Evolutionary conservation across 148 eudicot genomes (phyloP).

Genomic region (Pouteria glomerata): DNA sequence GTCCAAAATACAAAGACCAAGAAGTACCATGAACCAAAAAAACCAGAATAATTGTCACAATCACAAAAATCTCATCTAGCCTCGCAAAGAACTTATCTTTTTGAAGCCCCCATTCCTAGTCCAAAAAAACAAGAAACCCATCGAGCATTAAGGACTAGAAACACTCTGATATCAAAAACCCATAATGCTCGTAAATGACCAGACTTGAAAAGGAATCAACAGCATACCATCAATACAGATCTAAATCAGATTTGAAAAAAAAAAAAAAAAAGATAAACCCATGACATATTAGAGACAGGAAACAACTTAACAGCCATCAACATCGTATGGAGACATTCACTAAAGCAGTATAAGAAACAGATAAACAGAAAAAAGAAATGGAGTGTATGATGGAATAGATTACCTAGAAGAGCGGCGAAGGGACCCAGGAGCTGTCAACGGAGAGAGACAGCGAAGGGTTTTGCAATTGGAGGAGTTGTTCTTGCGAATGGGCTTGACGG

Average conservation of each 20-base stretch:
- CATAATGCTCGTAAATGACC: background rate
- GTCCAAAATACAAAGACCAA: background rate
- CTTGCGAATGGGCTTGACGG: conserved; percentile 35
- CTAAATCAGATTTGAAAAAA: background rate
- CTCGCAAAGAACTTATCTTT: background rate
- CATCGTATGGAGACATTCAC: background rate
- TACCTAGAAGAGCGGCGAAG: conserved; percentile 82
- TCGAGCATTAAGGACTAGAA: background rate
- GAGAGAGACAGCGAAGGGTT: conserved; percentile 24
- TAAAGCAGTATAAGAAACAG: background rate
- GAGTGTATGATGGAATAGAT: background rate
- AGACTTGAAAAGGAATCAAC: background rate
- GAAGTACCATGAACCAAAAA: background rate
- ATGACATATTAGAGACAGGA: background rate
- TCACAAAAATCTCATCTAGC: background rate
- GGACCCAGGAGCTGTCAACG: conserved; percentile 33
- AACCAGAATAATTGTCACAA: background rate
- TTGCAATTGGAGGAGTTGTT: conserved; percentile 12
- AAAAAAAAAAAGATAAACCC: background rate
- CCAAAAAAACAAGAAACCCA: background rate
- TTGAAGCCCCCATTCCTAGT: background rate
- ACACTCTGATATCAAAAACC: background rate
- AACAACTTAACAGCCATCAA: background rate
- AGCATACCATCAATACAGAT: background rate
- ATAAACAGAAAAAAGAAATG: background rate